These are phyloP conservation scores for Emmonsiellopsis sp. DNA, from an alignment of 2,329 filamentous ascomycete genomes.

Conservation along the genomic window DNA sequence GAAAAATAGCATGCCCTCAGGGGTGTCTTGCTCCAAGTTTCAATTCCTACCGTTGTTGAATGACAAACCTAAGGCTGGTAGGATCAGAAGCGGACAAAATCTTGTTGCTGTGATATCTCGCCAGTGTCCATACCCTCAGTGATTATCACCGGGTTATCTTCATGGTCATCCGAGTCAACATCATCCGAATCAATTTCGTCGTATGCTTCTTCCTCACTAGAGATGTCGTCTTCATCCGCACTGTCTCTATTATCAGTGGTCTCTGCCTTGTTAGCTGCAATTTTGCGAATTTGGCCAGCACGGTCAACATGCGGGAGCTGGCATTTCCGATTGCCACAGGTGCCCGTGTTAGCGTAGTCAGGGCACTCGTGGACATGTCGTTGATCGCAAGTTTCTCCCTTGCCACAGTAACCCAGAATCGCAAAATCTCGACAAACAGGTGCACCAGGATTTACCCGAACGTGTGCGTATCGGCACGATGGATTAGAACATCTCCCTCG, in stretches of 20 bases:
- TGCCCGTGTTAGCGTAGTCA: constrained; percentile 84
- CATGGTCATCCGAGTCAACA: constrained; percentile 59
- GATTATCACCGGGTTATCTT: constrained; percentile 33
- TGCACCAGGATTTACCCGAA: constrained; percentile 65
- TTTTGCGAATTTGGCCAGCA: constrained; percentile 66
- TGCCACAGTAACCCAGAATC: constrained; percentile 77
- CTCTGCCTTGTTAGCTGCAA: constrained; percentile 36
- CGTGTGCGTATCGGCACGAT: constrained; percentile 79
- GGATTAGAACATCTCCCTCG: constrained; percentile 82
- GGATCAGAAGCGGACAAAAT: constrained; percentile 42
- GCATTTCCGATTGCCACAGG: constrained; percentile 73
- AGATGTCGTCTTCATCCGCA: constrained; percentile 50
- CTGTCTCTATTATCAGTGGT: constrained; percentile 23
- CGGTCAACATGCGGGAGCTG: constrained; percentile 80
- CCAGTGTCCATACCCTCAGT: constrained; percentile 30
- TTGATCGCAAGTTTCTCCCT: constrained; percentile 66
- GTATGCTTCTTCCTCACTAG: constrained; percentile 66
- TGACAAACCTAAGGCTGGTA: neutral
- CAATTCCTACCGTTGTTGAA: neutral
- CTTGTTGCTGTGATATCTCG: constrained; percentile 45
- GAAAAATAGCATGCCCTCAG: neutral
- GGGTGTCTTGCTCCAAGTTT: neutral
- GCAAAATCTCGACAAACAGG: constrained; percentile 80
- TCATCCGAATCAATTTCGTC: constrained; percentile 62
- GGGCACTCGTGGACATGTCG: constrained; percentile 91